Conservation (phyloP, 1,284 basidiomycete genomes). For the Marasmius tenuissimus region DNA sequence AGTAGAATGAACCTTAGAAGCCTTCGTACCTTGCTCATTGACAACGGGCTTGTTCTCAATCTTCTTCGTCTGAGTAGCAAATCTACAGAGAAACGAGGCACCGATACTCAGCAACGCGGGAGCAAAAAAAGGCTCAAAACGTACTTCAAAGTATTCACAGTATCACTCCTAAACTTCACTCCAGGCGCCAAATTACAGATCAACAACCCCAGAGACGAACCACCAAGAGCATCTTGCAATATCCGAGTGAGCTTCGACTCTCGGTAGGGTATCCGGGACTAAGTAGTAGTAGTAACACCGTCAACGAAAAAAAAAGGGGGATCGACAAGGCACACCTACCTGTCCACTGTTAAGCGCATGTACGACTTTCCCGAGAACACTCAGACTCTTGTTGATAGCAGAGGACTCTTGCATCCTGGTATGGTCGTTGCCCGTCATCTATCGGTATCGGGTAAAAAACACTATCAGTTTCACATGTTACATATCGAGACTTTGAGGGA, state of each 20-base stretch:
- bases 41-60: slow-evolving; percentile 76
- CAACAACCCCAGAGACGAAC: slow-evolving; percentile 70
- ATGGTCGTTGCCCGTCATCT: slow-evolving; percentile 80
- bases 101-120: background rate
- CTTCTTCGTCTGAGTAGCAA: slow-evolving; percentile 77
- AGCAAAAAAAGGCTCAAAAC: no score
- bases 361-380: slow-evolving; percentile 81
- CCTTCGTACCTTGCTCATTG: slow-evolving; percentile 63
- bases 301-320: slow-evolving; percentile 3
- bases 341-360: slow-evolving; percentile 77
- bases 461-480: background rate
- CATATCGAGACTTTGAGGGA: no score
- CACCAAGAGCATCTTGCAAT: slow-evolving; percentile 83
- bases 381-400: slow-evolving; percentile 84
- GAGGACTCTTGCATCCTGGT: slow-evolving; percentile 80
- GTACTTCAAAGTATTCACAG: slow-evolving; percentile 81
- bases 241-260: slow-evolving; percentile 83
- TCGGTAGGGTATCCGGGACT: slow-evolving; percentile 81
- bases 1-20: slow-evolving; percentile 1
- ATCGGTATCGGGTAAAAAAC: background rate
- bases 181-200: slow-evolving; percentile 86
- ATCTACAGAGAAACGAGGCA: slow-evolving; percentile 40
- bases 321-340: slow-evolving; percentile 35
- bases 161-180: slow-evolving; percentile 76
- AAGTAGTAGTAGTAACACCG: slow-evolving; percentile 10